These are phyloP conservation scores for Carex littledalei DNA, from an alignment of 176 grass and related monocot species.

Conservation along the genomic window DNA sequence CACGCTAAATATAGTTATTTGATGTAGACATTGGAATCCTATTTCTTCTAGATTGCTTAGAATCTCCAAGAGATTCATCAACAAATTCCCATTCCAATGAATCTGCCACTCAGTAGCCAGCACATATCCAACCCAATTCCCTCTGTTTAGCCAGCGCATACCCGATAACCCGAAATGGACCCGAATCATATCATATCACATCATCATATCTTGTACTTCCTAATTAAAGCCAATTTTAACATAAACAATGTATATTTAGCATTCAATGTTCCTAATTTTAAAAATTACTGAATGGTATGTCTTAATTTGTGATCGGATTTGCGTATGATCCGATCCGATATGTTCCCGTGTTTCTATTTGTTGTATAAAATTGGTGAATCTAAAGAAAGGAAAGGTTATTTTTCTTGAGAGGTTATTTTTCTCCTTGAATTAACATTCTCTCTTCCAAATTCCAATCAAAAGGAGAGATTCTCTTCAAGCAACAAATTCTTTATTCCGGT, in stretches of 20 bases:
- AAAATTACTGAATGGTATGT: background rate
- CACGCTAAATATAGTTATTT: background rate
- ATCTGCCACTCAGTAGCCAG: background rate
- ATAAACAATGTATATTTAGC: background rate
- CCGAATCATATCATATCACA: background rate
- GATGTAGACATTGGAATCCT: background rate
- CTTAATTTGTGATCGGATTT: background rate
- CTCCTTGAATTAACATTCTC: background rate
- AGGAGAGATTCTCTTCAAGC: background rate
- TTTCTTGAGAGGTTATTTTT: background rate
- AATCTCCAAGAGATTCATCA: background rate
- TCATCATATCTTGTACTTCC: background rate
- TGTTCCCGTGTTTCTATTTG: background rate
- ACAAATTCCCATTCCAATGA: background rate
- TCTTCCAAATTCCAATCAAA: background rate
- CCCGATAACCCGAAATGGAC: background rate
- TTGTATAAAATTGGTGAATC: slow-evolving; percentile 8
- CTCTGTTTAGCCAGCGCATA: background rate
- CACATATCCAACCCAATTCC: background rate
- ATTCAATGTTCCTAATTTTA: background rate
- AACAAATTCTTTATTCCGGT: background rate
- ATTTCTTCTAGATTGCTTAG: background rate
- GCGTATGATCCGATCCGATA: background rate
- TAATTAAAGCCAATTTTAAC: background rate
- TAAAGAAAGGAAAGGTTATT: slow-evolving; percentile 1